These are phyloP conservation scores for Ophiocordyceps polyrhachis-furcata DNA, from an alignment of 2,329 filamentous ascomycete species.

Conservation along the genomic window DNA sequence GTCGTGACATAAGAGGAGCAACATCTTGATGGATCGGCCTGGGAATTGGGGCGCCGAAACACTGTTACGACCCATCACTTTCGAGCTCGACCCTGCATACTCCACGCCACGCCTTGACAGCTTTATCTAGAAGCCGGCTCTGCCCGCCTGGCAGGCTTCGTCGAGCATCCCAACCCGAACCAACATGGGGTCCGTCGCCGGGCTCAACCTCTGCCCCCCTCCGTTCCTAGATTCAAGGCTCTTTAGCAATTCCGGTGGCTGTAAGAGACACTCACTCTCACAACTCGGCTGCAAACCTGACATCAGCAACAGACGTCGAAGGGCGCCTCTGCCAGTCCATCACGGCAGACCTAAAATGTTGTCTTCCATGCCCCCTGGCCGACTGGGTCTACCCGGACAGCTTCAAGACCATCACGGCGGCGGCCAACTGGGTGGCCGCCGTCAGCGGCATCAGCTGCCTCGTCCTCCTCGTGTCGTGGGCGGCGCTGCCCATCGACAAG, in stretches of 20 bases:
- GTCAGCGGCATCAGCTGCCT: slow-evolving; percentile 50
- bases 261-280: slow-evolving; percentile 25
- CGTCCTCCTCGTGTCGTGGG: slow-evolving; percentile 66
- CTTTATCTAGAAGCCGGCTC: neutral
- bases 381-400: slow-evolving; percentile 52
- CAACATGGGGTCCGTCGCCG: slow-evolving; percentile 16
- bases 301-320: slow-evolving; percentile 28
- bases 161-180: neutral
- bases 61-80: neutral
- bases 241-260: slow-evolving; percentile 44
- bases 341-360: slow-evolving; percentile 43
- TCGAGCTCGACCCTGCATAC: neutral
- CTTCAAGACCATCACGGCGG: slow-evolving; percentile 39
- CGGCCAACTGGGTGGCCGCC: slow-evolving; percentile 71
- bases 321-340: slow-evolving; percentile 35
- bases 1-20: neutral
- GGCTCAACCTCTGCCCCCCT: slow-evolving; percentile 35
- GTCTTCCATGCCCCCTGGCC: slow-evolving; percentile 74
- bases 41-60: neutral
- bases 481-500: slow-evolving; percentile 65
- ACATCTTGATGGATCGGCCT: neutral
- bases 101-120: neutral
- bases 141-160: neutral
- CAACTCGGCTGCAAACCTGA: slow-evolving; percentile 2
- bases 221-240: slow-evolving; percentile 49